Conservation (phyloP, 2,329 filamentous ascomycete species). For the Fusarium verticillioides region DNA sequence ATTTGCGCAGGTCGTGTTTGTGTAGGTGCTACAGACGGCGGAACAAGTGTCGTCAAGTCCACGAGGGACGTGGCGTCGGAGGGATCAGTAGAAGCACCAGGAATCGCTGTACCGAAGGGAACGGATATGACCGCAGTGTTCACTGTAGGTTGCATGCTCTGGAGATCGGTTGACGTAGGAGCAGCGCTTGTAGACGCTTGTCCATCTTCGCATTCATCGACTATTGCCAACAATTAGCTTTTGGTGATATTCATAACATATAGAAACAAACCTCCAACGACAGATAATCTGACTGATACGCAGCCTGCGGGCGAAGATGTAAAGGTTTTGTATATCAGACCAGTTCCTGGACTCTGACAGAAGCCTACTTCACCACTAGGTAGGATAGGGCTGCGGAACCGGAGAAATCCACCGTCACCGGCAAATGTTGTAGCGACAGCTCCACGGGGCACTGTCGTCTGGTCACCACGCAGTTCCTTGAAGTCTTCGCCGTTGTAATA, state of each 20-base stretch:
- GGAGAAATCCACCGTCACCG: not conserved
- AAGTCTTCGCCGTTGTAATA: not conserved
- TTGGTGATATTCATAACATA: accelerated
- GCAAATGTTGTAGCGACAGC: not conserved
- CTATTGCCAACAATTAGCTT: not conserved
- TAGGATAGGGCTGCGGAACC: not conserved
- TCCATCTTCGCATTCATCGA: not conserved
- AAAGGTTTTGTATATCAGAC: conserved; percentile 1
- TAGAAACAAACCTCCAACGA: not conserved
- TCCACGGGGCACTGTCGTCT: not conserved
- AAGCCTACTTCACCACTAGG: not conserved
- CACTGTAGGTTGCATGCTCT: not conserved
- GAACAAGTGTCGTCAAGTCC: not conserved
- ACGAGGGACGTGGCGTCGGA: not conserved
- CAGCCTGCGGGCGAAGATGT: not conserved
- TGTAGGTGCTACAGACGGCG: not conserved
- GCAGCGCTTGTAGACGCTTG: not conserved
- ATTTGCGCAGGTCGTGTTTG: not conserved
- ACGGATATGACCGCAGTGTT: accelerated
- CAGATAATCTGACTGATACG: not conserved
- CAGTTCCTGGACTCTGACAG: not conserved
- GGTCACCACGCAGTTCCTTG: not conserved
- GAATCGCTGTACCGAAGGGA: accelerated
- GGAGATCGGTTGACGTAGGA: not conserved
- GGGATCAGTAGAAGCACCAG: no score